Conservation (phyloP, 2,329 filamentous ascomycete species). For the Cladosporium sp. region DNA sequence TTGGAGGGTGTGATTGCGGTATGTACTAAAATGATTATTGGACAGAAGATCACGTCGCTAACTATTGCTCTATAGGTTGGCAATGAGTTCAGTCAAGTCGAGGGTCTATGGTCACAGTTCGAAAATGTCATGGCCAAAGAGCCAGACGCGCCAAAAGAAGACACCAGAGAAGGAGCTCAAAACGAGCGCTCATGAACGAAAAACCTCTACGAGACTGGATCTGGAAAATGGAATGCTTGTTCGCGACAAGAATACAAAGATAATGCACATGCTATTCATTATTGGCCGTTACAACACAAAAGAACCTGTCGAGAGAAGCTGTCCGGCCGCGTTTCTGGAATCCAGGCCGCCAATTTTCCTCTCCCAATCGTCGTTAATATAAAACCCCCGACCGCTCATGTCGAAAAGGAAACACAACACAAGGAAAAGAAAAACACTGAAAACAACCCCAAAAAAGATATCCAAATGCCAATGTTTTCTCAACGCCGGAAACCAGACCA, state of each 20-base stretch:
- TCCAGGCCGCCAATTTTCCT: slow-evolving; percentile 1
- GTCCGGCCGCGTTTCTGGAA: slow-evolving; percentile 11
- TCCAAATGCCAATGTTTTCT: neutral
- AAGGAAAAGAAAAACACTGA: neutral
- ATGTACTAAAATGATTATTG: slow-evolving; percentile 31
- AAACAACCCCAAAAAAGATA: slow-evolving; percentile 1
- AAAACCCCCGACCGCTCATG: neutral
- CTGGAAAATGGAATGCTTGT: too few relatives aligned
- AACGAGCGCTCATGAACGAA: slow-evolving; percentile 3
- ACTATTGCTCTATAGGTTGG: slow-evolving; percentile 51
- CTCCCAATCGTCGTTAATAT: slow-evolving; percentile 4
- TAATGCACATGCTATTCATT: slow-evolving; percentile 14
- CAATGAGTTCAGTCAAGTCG: slow-evolving; percentile 95
- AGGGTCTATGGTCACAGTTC: slow-evolving; percentile 95
- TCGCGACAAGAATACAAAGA: neutral
- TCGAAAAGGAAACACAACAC: slow-evolving; percentile 1
- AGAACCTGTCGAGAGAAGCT: slow-evolving; percentile 9
- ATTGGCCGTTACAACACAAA: slow-evolving; percentile 12
- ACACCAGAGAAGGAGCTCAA: slow-evolving; percentile 24
- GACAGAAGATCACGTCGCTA: slow-evolving; percentile 38
- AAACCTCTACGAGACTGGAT: neutral
- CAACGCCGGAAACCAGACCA: slow-evolving; percentile 12
- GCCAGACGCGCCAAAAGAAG: slow-evolving; percentile 34
- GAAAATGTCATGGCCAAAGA: slow-evolving; percentile 90
- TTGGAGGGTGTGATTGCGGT: slow-evolving; percentile 88